Evolutionary conservation across 2,329 filamentous ascomycete species (phyloP).

Genomic region (Scedosporium aurantiacum): DNA sequence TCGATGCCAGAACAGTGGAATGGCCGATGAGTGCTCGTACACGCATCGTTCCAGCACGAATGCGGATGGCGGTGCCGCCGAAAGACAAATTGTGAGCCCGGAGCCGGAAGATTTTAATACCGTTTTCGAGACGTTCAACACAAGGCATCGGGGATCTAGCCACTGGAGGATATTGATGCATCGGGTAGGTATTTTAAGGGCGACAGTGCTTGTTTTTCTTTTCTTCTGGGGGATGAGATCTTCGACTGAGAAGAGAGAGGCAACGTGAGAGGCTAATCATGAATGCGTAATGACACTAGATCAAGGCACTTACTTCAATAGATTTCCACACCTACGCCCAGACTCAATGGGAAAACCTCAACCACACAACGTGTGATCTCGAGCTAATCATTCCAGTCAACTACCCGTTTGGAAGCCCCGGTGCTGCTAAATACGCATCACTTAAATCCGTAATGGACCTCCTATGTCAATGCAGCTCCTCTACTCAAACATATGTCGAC

Average conservation of each 20-base stretch:
- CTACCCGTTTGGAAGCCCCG: slow-evolving; percentile 26
- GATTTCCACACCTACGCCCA: slow-evolving; percentile 4
- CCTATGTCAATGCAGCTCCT: slow-evolving; percentile 11
- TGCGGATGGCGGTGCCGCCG: slow-evolving; percentile 15
- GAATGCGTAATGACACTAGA: too few relatives aligned
- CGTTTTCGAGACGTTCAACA: slow-evolving; percentile 19
- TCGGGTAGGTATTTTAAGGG: not conserved
- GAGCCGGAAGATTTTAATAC: slow-evolving; percentile 17
- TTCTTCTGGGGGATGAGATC: not conserved
- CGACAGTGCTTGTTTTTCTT: not conserved
- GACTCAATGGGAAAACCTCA: slow-evolving; percentile 16
- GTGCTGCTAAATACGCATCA: slow-evolving; percentile 20
- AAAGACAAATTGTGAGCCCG: slow-evolving; percentile 14
- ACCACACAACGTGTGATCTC: slow-evolving; percentile 19
- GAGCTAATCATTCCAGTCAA: slow-evolving; percentile 24
- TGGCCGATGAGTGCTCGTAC: slow-evolving; percentile 24
- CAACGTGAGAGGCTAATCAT: too few relatives aligned
- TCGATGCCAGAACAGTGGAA: slow-evolving; percentile 22
- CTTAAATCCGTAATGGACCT: slow-evolving; percentile 20
- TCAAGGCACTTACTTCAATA: not conserved
- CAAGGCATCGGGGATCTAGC: slow-evolving; percentile 23
- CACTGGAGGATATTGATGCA: slow-evolving; percentile 25
- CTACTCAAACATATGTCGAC: slow-evolving; percentile 16
- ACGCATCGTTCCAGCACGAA: slow-evolving; percentile 22
- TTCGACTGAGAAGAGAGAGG: too few relatives aligned